These are phyloP conservation scores for Saccharomycopsis hybrid DNA, from an alignment of 1,139 yeast species.

Conservation along the genomic window DNA sequence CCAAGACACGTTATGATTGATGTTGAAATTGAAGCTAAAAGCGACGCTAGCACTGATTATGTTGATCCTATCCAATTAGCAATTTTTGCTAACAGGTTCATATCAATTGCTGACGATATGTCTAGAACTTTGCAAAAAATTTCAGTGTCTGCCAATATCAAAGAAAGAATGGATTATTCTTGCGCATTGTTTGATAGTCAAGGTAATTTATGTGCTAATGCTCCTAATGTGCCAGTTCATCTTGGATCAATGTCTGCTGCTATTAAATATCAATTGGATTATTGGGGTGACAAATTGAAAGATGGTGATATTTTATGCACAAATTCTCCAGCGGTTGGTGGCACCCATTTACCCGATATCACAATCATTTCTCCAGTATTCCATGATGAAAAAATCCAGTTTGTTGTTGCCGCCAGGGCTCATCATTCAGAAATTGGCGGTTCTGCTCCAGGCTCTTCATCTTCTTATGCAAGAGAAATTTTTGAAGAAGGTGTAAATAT, in stretches of 20 bases:
- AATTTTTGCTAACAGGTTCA: constrained; percentile 74
- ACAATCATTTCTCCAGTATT: constrained; percentile 60
- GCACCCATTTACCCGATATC: constrained; percentile 76
- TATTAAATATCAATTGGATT: constrained; percentile 56
- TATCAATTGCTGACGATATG: constrained; percentile 89
- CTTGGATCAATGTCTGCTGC: constrained; percentile 83
- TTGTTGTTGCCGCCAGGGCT: constrained; percentile 43
- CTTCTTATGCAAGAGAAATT: constrained; percentile 39
- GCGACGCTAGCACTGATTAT: constrained; percentile 29
- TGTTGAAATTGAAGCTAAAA: constrained; percentile 28
- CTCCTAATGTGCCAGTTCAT: constrained; percentile 85
- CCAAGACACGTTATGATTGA: constrained; percentile 53
- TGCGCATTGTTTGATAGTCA: constrained; percentile 72
- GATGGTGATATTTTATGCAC: constrained; percentile 72
- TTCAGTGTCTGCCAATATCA: constrained; percentile 73
- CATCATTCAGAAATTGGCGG: constrained; percentile 50
- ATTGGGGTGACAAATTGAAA: constrained; percentile 52
- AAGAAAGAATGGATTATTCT: constrained; percentile 75
- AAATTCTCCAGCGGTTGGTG: constrained; percentile 75
- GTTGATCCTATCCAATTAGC: constrained; percentile 67
- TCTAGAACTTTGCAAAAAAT: constrained; percentile 78
- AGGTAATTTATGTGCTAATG: constrained; percentile 77
- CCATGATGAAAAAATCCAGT: constrained; percentile 32
- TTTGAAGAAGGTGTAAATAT: constrained; percentile 45
- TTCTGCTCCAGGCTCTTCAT: constrained; percentile 40